Base-by-base conservation (phyloP, 306 rosid genomes). In the Boehmeria nivea region DNA sequence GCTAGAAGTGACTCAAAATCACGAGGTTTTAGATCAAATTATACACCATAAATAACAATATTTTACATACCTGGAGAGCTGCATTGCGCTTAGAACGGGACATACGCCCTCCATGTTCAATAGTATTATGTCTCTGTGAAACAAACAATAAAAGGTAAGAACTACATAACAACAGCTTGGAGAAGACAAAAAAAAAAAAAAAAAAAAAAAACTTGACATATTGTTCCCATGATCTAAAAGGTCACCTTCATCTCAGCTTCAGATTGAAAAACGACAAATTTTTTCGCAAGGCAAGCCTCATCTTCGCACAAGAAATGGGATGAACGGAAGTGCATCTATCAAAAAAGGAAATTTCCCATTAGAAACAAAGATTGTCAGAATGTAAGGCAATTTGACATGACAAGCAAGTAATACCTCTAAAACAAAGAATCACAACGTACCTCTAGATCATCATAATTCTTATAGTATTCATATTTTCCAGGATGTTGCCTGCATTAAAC, bases 241-340 rank as follows among this genome's bases (percentile, higher is more conserved):
- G 60, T 75, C 65, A 91, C 99, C 99, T 91, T 91, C 89, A 91
- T 80, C 69, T 85, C 99, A 25, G 80, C 28, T 62, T 87, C 99
- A 58, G 96, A 80, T 56, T 68, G 87, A 64, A 87, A 91, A 51
- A 91, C 99, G 33, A 83, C 12, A 74, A 91, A 91, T 74, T 91
- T 91, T 72, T 87, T 91, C 33, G 76, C 61, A 48, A 91, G 96
- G 70, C 99, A 91, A 37, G 81, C 75, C 48, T 91, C 99, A 40
- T 91, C 99, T 85, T 91, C 99, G 73, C 99, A 91, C 42, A 91
- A 77, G 72, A 87, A 91, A 74, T 91, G 96, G 38, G 74, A 78
- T 36, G 80, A 89, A 65, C 96, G 96, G 72, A 91, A 87, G 61
- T 91, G 99, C 63, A 77, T 87, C 99, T 91, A 79, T 59, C 3